These are phyloP conservation scores for Calonectria fujianensis DNA, from an alignment of 2,329 filamentous ascomycete species.

Conservation along the genomic window DNA sequence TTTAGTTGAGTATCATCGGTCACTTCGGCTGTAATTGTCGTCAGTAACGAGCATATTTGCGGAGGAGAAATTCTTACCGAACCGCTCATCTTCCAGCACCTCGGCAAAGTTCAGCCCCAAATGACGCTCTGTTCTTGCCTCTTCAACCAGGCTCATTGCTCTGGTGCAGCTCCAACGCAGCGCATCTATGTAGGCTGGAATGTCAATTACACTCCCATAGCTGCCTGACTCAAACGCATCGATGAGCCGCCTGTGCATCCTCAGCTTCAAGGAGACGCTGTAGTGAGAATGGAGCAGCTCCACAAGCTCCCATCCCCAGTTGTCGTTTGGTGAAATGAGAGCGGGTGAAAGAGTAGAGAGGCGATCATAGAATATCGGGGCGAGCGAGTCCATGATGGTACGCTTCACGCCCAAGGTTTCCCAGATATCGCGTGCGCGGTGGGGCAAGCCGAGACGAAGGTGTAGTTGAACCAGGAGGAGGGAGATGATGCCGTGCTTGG, in stretches of 20 bases:
- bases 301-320: conserved; percentile 60
- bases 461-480: conserved; percentile 72
- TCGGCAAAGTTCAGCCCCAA: conserved; percentile 64
- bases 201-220: conserved; percentile 70
- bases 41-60: not conserved
- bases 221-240: conserved; percentile 71
- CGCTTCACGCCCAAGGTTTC: conserved; percentile 72
- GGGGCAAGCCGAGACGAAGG: conserved; percentile 69
- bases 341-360: conserved; percentile 70
- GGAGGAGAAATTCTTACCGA: conserved; percentile 61
- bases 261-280: conserved; percentile 66
- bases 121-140: conserved; percentile 67
- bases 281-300: conserved; percentile 69
- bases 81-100: conserved; percentile 66
- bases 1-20: conserved; percentile 62
- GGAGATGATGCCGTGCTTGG: conserved; percentile 68
- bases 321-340: conserved; percentile 59
- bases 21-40: conserved; percentile 62
- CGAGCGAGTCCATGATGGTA: conserved; percentile 74
- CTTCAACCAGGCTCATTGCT: conserved; percentile 72
- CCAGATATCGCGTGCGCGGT: conserved; percentile 70
- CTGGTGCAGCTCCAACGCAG: conserved; percentile 71
- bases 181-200: conserved; percentile 66
- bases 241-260: conserved; percentile 64
- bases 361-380: conserved; percentile 73